Evolutionary conservation across 202 grass and related monocot genomes (phyloP).

Genomic region (Brachypodium distachyon): DNA sequence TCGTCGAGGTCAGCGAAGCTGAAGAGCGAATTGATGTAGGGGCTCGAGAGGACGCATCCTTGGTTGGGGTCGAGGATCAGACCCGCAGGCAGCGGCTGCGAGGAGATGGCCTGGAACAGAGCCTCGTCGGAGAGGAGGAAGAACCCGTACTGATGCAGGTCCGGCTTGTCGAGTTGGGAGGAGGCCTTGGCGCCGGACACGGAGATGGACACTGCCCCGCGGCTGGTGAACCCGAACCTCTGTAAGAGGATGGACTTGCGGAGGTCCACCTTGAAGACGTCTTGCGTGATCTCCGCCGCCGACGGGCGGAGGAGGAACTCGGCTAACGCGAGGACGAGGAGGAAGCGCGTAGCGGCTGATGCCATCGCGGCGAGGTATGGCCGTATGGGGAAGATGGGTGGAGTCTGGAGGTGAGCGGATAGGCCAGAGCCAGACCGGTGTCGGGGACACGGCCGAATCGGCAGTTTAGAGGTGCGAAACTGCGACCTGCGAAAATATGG

Average conservation of each 20-base stretch:
- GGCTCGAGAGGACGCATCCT: constrained; percentile 52
- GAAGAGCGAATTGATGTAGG: constrained; percentile 58
- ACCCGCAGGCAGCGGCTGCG: constrained; percentile 37
- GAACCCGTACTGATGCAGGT: constrained; percentile 50
- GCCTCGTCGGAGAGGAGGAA: constrained; percentile 86
- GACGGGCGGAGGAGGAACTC: constrained; percentile 12
- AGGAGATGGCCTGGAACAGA: constrained; percentile 77
- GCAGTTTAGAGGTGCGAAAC: no score
- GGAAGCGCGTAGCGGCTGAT: constrained; percentile 23
- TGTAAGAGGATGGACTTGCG: constrained; percentile 74
- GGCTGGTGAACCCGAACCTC: constrained; percentile 74
- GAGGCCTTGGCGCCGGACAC: constrained; percentile 25
- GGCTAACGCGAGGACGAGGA: constrained; percentile 22
- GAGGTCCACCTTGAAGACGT: constrained; percentile 47
- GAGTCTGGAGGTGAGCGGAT: constrained; percentile 11
- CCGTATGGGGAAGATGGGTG: neutral
- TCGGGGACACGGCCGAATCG: no score
- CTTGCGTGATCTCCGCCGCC: constrained; percentile 73
- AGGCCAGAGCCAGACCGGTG: no score
- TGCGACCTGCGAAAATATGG: no score
- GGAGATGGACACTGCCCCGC: constrained; percentile 35
- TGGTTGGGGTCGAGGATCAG: constrained; percentile 35
- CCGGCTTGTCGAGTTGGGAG: constrained; percentile 14
- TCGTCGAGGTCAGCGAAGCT: constrained; percentile 32
- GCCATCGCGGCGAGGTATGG: constrained; percentile 63